Evolutionary conservation across 2,329 filamentous ascomycete species (phyloP), one percentile per base, ranked within the genome.

Genomic region (Dothiorella sarmentorum): DNA sequence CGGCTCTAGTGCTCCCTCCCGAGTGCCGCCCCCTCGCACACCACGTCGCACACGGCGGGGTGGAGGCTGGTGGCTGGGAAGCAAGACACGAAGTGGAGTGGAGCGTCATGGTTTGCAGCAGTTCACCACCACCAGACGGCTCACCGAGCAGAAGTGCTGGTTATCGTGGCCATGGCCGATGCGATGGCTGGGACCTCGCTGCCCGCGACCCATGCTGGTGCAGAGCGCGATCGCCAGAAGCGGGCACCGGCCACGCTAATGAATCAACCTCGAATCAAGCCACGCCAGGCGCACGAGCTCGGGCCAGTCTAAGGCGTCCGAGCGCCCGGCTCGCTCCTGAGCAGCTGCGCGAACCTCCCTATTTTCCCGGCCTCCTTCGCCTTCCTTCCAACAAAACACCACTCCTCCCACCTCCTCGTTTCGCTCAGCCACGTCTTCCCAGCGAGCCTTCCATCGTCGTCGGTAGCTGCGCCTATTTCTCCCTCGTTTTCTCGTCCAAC

Each of bases 401-500:
- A 47, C 47, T 38, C 29, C 38, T 60, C 40, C 56, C 59, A 44
- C 45, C 60, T 63, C 56, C 40, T 61, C 61, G 55, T 52, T 61
- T 56, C 53, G 51, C 63, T 62, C 62, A 61, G 62, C 61, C 63
- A 60, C 63, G 61, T 58, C 61, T n/a, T n/a, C 59, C 63, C 29
- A 60, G 42, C 42, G 55, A 58, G 42, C 57, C 57, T 60, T 35
- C 49, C 51, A 45, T 45, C 59, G 53, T 59, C 60, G 58, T 58
- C 62, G 55, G 31, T 38, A 52, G 44, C 56, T 62, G 56, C 59
- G 61, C 62, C 58, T 63, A 64, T 72, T 72, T 68, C 73, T 70
- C 69, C 69, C 71, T 70, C 73, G 65, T 70, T 72, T 69, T 69
- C 63, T 63, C 38, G 26, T 68, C 66, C 65, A 66, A 66, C 66